Evolutionary conservation across 164 flowering plant genomes (phyloP), one percentile per base, ranked within the genome.

Genomic region (Tetracentron sinense): DNA sequence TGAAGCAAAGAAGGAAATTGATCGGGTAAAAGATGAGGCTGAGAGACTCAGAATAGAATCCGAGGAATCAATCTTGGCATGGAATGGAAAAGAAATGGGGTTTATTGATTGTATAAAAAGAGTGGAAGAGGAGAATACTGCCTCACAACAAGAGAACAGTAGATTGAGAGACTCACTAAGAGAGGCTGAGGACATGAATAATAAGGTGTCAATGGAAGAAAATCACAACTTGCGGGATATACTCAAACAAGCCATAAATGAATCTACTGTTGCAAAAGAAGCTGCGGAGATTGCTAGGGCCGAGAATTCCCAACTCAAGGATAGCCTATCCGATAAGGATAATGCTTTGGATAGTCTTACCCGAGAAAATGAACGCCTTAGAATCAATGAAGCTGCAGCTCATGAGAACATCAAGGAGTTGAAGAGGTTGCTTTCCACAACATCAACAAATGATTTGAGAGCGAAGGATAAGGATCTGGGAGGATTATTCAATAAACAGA

Each of bases 171-270:
- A 77, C 49, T 58, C 81, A 7, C 38, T 86, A 4, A 67, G 54
- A n/a, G 68, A 27, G 15, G 73, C 80, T 0, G 90, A 86, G 59
- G 70, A 63, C 30, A 73, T 59, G 75, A 72, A 65, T 2, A 69
- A 65, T 2, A 69, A 61, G 60, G 51, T 61, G 15, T 67, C 88
- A 0, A 85, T 79, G 69, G 87, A 84, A 42, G 99, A 94, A 64
- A 86, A 72, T 42, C 51, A 35, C 58, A 88, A 83, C 69, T 22
- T 91, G 61, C 65, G 95, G 58, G 99, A 91, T 54, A 79, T 89
- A 33, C 78, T 94, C 14, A 89, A 86, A 55, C 94, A 91, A 72
- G 97, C 97, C n/a, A 25, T 91, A 1, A 86, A 81, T 58, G 97
- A 94, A 66, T 79, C 97, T 20, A 81, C 75, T 61, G 84, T 77